A percentile compares a stretch with the other conserved stretches of the same genome.
Evolutionary conservation across 768 basidiomycete genomes (phyloP).

Genomic region (Boletus rubescentipes): DNA sequence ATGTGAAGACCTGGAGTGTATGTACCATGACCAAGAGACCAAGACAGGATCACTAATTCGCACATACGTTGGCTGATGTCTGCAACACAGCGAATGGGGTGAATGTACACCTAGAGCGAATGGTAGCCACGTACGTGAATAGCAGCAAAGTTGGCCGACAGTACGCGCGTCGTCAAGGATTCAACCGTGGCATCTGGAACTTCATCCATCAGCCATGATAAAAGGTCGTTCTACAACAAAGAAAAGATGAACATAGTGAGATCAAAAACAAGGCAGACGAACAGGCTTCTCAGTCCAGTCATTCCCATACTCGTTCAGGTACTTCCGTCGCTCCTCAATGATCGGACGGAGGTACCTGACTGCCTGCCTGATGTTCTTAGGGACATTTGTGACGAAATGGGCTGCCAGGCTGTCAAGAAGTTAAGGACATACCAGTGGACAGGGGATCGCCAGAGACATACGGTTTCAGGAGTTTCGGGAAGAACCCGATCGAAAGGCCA

Average conservation of each 20-base stretch:
- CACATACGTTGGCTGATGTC: not conserved
- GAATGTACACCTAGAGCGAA: not conserved
- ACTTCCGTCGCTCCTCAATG: constrained; percentile 28
- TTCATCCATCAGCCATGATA: constrained; percentile 14
- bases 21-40: not conserved
- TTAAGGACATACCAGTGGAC: too few relatives aligned
- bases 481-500: constrained; percentile 20
- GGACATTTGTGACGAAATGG: constrained; percentile 7
- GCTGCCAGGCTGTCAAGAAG: constrained; percentile 18
- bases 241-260: not conserved
- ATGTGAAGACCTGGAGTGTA: not conserved
- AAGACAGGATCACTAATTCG: too few relatives aligned
- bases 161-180: constrained; percentile 9
- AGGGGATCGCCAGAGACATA: constrained; percentile 10
- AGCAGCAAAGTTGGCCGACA: constrained; percentile 14
- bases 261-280: constrained; percentile 1
- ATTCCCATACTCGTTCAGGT: constrained; percentile 23
- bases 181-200: not conserved
- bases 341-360: constrained; percentile 24
- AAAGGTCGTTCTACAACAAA: constrained; percentile 33
- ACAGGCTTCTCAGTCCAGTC: constrained; percentile 35
- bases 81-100: not conserved
- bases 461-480: constrained; percentile 36
- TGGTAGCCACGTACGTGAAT: constrained; percentile 17
- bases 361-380: not conserved